A percentile compares a stretch with the other conserved stretches of the same genome.
Evolutionary conservation across 371 early-diverging fungal species (phyloP).

Genomic region (Fennellomyces sp.): DNA sequence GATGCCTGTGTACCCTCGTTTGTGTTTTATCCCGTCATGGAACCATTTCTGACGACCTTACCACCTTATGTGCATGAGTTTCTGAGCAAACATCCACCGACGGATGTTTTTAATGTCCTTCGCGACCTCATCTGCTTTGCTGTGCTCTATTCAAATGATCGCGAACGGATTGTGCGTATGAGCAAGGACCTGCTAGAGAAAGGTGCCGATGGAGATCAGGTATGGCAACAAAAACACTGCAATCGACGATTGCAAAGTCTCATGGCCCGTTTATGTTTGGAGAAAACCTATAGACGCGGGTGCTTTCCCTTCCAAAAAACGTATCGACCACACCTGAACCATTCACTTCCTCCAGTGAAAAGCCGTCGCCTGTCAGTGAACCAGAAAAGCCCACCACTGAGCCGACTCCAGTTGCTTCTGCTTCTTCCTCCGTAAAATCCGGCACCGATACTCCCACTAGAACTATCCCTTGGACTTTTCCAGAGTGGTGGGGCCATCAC

Average conservation of each 20-base stretch:
- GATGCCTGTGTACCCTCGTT: not conserved
- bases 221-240: not conserved
- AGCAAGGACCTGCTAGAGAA: constrained; percentile 26
- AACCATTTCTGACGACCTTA: constrained; percentile 47
- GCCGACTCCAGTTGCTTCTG: not conserved
- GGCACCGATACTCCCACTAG: not conserved
- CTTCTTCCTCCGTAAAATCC: not conserved
- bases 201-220: constrained; percentile 19
- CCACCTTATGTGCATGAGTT: constrained; percentile 54
- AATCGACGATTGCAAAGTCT: too few relatives aligned
- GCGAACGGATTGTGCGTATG: constrained; percentile 28
- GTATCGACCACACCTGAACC: constrained; percentile 7
- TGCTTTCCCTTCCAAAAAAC: too few relatives aligned
- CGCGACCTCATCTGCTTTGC: constrained; percentile 52
- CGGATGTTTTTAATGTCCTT: constrained; percentile 46
- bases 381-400: not conserved
- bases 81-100: constrained; percentile 43
- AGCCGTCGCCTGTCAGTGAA: too few relatives aligned
- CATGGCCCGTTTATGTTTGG: not conserved
- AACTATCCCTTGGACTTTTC: constrained; percentile 38
- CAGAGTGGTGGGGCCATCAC: constrained; percentile 46
- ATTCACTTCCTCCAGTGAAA: not conserved
- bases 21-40: constrained; percentile 28
- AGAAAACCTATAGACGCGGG: not conserved
- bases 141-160: constrained; percentile 51